A percentile compares a stretch with the other conserved stretches of the same genome.
Conservation (phyloP, 1,139 yeast species). For the Suhomyces chickasaworum region DNA sequence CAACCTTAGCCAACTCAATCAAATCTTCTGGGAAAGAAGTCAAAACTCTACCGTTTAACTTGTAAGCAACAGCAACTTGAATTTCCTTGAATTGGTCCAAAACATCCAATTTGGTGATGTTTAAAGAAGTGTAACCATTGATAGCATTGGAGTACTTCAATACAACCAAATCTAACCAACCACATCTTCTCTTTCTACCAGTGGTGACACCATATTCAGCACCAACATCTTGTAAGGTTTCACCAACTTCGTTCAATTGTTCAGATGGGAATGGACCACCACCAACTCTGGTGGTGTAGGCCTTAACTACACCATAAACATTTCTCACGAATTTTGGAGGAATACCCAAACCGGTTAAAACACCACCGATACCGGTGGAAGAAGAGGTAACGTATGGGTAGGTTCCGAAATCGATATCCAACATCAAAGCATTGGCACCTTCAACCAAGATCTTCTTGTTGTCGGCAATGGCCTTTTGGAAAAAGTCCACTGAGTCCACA, state of each 20-base stretch:
- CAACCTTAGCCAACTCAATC: conserved; percentile 76
- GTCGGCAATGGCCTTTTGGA: conserved; percentile 76
- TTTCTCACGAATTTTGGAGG: conserved; percentile 83
- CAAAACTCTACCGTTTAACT: conserved; percentile 71
- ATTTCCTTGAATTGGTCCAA: conserved; percentile 87
- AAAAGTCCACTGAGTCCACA: conserved; percentile 87
- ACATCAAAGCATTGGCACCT: conserved; percentile 98
- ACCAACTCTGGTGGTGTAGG: conserved; percentile 98
- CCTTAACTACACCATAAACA: conserved; percentile 95
- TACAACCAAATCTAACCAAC: conserved; percentile 97
- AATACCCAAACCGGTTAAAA: conserved; percentile 91
- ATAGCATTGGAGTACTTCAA: conserved; percentile 86
- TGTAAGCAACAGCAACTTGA: conserved; percentile 82
- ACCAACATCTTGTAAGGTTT: conserved; percentile 84
- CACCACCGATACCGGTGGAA: conserved; percentile 97
- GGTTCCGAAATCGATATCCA: conserved; percentile 97
- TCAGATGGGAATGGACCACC: conserved; percentile 99
- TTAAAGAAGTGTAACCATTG: conserved; percentile 92
- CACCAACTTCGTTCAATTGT: conserved; percentile 87
- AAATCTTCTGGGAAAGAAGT: conserved; percentile 92
- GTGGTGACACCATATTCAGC: conserved; percentile 98
- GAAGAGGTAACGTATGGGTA: conserved; percentile 97
- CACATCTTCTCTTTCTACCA: conserved; percentile 99
- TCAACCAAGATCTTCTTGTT: conserved; percentile 90
- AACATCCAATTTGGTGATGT: conserved; percentile 94